Evolutionary conservation across 139 green algal genomes (phyloP).

Genomic region (Coelastrella sp.): DNA sequence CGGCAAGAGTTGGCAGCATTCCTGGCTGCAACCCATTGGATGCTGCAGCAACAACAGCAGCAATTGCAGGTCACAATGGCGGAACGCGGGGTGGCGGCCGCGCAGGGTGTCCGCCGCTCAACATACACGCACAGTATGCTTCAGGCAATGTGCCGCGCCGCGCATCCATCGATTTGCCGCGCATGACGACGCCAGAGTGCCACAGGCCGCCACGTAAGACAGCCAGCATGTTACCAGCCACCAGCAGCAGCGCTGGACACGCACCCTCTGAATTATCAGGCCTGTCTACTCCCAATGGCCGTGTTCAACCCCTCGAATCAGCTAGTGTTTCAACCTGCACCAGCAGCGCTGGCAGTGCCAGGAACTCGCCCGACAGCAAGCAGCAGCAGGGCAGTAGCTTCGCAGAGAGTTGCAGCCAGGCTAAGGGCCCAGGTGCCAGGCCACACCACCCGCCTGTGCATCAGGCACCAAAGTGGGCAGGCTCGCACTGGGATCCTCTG

Average conservation of each 20-base stretch:
- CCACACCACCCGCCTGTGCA: not conserved
- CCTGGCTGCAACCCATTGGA: not conserved
- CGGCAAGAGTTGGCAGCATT: not conserved
- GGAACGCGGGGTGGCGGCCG: too few species aligned
- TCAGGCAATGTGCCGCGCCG: not conserved
- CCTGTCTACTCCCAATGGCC: too few species aligned
- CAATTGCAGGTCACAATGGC: not conserved
- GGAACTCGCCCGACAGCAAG: conserved; percentile 6
- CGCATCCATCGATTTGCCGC: not conserved
- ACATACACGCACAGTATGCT: not conserved
- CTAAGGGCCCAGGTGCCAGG: not conserved
- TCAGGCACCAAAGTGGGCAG: conserved; percentile 38
- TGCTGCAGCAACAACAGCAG: not conserved
- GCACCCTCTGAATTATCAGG: too few species aligned
- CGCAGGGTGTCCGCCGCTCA: not conserved
- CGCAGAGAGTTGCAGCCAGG: not conserved
- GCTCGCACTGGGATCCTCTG: conserved; percentile 34
- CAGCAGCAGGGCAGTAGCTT: not conserved
- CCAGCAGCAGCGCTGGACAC: too few species aligned
- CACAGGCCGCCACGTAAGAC: conserved; percentile 2
- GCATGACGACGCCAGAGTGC: not conserved
- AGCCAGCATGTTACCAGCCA: not conserved
- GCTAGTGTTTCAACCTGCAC: not conserved
- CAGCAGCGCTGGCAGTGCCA: conserved; percentile 2
- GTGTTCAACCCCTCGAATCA: too few species aligned